These are phyloP conservation scores for Bocquillonia castaneifolia DNA, from an alignment of 441 rosid species.

Conservation along the genomic window DNA sequence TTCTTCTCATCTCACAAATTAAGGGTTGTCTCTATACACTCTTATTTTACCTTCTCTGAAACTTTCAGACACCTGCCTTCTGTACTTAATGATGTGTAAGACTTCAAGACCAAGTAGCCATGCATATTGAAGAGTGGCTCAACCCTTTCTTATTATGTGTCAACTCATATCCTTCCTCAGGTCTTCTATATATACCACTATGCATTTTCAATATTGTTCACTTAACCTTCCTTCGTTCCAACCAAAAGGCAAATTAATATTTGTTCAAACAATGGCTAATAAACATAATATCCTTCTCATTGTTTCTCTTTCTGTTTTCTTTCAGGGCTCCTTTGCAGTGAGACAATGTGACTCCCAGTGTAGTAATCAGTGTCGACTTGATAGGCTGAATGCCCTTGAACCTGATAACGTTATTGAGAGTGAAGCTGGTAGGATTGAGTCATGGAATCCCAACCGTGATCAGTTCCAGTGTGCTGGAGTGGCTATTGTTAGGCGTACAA, in stretches of 20 bases:
- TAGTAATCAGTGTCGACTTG: constrained; percentile 41
- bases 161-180: neutral
- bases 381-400: constrained; percentile 45
- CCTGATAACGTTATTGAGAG: constrained; percentile 41
- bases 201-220: too few species aligned
- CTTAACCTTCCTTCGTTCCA: too few species aligned
- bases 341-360: too few species aligned
- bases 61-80: constrained; percentile 28
- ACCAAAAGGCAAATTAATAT: too few species aligned
- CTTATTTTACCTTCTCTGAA: neutral
- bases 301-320: constrained; percentile 31
- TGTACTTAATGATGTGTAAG: constrained; percentile 39
- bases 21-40: too few species aligned
- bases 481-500: constrained; percentile 27
- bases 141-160: constrained; percentile 1
- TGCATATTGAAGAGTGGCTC: constrained; percentile 56
- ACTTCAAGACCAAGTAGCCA: constrained; percentile 31
- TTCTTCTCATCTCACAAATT: too few species aligned
- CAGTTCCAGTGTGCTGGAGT: constrained; percentile 44
- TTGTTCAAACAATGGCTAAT: constrained; percentile 20
- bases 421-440: constrained; percentile 39
- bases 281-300: neutral
- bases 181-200: constrained; percentile 31
- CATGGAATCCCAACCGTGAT: constrained; percentile 34
- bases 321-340: constrained; percentile 38